These are phyloP conservation scores for Trichophyton rubrum DNA, from an alignment of 2,329 filamentous ascomycete genomes.

Conservation along the genomic window DNA sequence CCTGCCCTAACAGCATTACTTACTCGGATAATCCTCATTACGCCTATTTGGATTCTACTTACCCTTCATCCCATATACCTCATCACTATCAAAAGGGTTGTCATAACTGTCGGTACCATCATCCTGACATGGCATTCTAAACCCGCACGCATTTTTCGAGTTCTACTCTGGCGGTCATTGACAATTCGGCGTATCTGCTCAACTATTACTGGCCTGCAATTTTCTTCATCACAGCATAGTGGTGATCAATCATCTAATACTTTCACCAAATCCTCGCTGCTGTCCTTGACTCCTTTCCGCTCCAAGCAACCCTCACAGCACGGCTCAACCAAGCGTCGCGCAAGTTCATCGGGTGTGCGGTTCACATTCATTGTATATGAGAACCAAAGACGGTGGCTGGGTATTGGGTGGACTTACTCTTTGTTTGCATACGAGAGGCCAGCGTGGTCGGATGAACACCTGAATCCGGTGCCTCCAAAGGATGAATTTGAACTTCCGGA, in stretches of 20 bases:
- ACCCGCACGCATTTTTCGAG: constrained; percentile 69
- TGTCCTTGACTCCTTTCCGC: constrained; percentile 24
- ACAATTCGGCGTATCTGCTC: constrained; percentile 56
- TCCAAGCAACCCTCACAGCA: constrained; percentile 33
- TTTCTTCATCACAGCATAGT: constrained; percentile 4
- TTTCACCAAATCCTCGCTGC: constrained; percentile 20
- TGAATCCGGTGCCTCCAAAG: constrained; percentile 64
- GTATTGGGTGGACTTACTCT: constrained; percentile 85
- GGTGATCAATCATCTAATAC: constrained; percentile 13
- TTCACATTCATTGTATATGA: constrained; percentile 97
- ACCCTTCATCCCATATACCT: constrained; percentile 73
- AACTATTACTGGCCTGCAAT: constrained; percentile 61
- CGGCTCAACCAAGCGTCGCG: constrained; percentile 28
- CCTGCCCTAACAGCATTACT: constrained; percentile 84
- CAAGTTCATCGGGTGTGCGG: constrained; percentile 61
- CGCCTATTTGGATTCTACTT: constrained; percentile 74
- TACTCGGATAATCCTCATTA: constrained; percentile 74
- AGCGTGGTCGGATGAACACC: constrained; percentile 91
- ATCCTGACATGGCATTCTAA: constrained; percentile 85
- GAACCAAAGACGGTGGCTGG: constrained; percentile 90
- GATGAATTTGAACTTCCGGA: constrained; percentile 59
- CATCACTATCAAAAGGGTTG: constrained; percentile 72
- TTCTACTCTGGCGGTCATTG: constrained; percentile 80
- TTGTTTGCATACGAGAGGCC: constrained; percentile 81
- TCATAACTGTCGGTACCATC: constrained; percentile 76